Evolutionary conservation across 2,329 filamentous ascomycete species (phyloP), one percentile per base, ranked within the genome.

Genomic region (Epicoccum sorghinum): DNA sequence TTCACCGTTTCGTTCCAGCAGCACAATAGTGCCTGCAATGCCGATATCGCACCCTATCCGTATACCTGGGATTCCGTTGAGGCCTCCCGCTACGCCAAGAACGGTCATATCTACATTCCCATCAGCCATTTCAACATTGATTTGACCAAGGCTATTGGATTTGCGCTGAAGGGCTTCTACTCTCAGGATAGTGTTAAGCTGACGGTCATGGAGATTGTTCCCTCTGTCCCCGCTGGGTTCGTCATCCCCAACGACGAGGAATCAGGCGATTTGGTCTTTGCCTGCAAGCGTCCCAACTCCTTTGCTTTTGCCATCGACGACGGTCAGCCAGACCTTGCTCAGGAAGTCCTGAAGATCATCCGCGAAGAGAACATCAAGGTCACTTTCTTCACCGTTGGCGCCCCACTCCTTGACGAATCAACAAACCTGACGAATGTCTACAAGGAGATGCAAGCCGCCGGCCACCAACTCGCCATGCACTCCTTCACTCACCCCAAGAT

Each of bases 261-360:
- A 0, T 86, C 81, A 1, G 86, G 86, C 6, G 80, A 79, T 18
- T 77, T 89, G 30, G 76, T 86, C 40, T 84, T 89, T 64, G 78
- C 82, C 6, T 89, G 87, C 78, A 86, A 82, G 60, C 80, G 86
- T 14, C 86, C 86, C 41, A 88, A 89, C 74, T 86, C 83, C 0
- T 89, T 90, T 68, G 87, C 87, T 1, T 89, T 90, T 69, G 87
- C 86, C 44, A 89, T 90, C 59, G 87, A 89, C 67, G 87, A 90
- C 69, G 87, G 87, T 22, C 78, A 82, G 45, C 87, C 87, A 41
- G 65, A 75, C 30, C 79, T 82, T 52, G 86, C 86, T 1, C 80
- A 85, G 71, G 73, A 83, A 58, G 84, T 89, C 18, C 82, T 88
- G 75, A 74, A 81, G 36, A 84, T 87, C 47, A 77, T 90, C 62